Percentiles rank a stretch among this genome's conserved stretches.
phyloP scores from a whole-genome alignment of 192 early-diverging fungal species.

The Piromyces sp. region DNA sequence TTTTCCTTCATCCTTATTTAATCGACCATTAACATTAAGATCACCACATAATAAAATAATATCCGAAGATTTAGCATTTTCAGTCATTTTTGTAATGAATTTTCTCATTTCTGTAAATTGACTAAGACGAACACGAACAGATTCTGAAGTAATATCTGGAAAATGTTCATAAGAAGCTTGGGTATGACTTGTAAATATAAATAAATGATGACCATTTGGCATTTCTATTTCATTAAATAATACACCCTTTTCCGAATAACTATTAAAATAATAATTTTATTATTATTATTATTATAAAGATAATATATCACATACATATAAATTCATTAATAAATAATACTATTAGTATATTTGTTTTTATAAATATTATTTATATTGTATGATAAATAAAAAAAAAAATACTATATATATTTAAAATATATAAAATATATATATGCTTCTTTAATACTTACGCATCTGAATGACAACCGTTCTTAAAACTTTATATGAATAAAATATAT shows the following conservation, averaged over 20 bases:
- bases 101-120: not conserved
- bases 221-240: not conserved
- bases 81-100: not conserved
- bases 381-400: too few species aligned
- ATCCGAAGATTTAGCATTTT: not conserved
- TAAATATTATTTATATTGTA: too few species aligned
- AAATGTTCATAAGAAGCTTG: not conserved
- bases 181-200: not conserved
- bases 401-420: too few species aligned
- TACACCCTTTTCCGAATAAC: not conserved
- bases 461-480: not conserved
- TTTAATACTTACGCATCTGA: not conserved
- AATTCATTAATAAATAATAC: too few species aligned
- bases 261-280: not conserved
- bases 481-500: too few species aligned
- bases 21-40: not conserved
- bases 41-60: not conserved
- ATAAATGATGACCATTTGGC: not conserved
- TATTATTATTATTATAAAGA: too few species aligned
- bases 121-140: not conserved
- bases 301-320: too few species aligned
- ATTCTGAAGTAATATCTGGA: not conserved
- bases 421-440: too few species aligned
- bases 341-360: too few species aligned
- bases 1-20: not conserved